Conservation (phyloP, 2,329 filamentous ascomycete genomes). For the Grosmannia serpens region DNA sequence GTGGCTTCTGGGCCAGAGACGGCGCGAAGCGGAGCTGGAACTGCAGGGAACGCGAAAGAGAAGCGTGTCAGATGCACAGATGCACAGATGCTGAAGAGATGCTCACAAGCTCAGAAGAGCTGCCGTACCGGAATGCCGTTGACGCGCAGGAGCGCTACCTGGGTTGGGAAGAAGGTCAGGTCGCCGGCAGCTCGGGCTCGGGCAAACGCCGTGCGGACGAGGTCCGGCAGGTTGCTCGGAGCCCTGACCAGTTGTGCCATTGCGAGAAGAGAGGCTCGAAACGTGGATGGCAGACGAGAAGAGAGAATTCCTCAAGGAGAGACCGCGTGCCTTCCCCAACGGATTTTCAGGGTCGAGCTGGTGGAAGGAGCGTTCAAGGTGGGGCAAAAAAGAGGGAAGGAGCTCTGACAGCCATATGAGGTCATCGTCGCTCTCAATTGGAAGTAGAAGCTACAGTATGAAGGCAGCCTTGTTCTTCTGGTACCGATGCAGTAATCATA, state of each 20-base stretch:
- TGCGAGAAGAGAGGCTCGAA: background rate
- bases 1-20: slow-evolving; percentile 56
- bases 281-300: background rate
- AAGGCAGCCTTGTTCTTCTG: background rate
- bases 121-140: slow-evolving; percentile 30
- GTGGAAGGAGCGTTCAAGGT: background rate
- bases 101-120: background rate
- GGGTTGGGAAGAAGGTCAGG: slow-evolving; percentile 42
- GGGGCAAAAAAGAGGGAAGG: background rate
- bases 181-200: slow-evolving; percentile 36
- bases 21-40: slow-evolving; percentile 66
- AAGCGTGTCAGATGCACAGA: background rate
- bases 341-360: background rate
- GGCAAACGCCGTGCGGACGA: slow-evolving; percentile 38
- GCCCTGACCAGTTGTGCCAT: slow-evolving; percentile 22
- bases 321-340: background rate
- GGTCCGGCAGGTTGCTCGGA: slow-evolving; percentile 35
- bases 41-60: slow-evolving; percentile 23
- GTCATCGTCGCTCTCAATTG: background rate
- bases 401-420: background rate
- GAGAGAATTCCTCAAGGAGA: background rate
- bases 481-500: background rate
- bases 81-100: background rate
- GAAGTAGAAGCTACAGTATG: background rate
- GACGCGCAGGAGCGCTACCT: slow-evolving; percentile 35